phyloP scores from a whole-genome alignment of 768 basidiomycete genomes.

The Saitozyma podzolica region DNA sequence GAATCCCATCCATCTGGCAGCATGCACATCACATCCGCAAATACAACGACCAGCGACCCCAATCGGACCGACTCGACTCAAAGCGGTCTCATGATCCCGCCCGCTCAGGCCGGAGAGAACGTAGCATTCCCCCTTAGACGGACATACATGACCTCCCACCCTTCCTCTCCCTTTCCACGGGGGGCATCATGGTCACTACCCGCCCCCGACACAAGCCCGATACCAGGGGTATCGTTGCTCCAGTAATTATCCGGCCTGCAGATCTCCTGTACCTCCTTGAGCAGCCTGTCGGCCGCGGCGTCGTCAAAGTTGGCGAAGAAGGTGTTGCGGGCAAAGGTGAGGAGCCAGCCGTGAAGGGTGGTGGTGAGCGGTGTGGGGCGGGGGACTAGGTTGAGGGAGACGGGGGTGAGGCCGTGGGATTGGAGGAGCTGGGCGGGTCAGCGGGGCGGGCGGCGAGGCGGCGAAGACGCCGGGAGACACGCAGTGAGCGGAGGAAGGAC shows the following conservation, averaged over 20 bases:
- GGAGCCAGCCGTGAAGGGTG: slow-evolving; percentile 62
- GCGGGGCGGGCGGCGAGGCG: neutral
- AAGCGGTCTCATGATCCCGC: too few species aligned
- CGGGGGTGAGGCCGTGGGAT: slow-evolving; percentile 22
- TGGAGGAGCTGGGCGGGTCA: slow-evolving; percentile 23
- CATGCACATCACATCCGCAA: too few species aligned
- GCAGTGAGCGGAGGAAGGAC: too few species aligned
- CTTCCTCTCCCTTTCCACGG: slow-evolving; percentile 42
- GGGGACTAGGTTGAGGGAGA: slow-evolving; percentile 40
- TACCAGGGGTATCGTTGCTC: slow-evolving; percentile 28
- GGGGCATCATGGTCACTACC: slow-evolving; percentile 1
- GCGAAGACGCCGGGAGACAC: too few species aligned
- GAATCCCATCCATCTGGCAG: too few species aligned
- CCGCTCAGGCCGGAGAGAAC: neutral
- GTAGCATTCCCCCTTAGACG: slow-evolving; percentile 60
- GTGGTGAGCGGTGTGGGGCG: slow-evolving; percentile 52
- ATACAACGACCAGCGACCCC: too few species aligned
- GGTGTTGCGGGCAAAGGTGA: slow-evolving; percentile 64
- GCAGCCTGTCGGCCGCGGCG: slow-evolving; percentile 62
- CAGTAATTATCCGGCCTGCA: slow-evolving; percentile 36
- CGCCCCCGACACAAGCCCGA: slow-evolving; percentile 10
- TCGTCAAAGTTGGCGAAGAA: slow-evolving; percentile 63
- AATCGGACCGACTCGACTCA: too few species aligned
- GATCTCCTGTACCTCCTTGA: slow-evolving; percentile 61
- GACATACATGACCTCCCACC: slow-evolving; percentile 69